Evolutionary conservation across 2,329 filamentous ascomycete genomes (phyloP), one percentile per base, ranked within the genome.

Genomic region (Monosporascus sp.): DNA sequence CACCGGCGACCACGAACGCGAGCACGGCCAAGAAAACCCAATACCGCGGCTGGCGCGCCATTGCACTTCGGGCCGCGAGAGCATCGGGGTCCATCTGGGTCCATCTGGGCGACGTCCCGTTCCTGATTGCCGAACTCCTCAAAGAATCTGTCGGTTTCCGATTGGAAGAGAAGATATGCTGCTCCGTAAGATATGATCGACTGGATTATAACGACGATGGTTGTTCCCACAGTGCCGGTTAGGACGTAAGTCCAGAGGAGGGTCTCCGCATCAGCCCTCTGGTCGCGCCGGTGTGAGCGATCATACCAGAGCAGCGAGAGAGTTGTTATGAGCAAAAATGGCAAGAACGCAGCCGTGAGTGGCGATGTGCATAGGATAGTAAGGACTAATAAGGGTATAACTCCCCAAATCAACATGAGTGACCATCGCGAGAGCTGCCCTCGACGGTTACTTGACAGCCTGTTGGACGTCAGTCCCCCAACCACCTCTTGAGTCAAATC

Each of bases 231-330:
- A 2, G 54, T 61, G 49, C 59, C 58, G 17, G 54, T 50, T 7
- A 56, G 36, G n/a, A 56, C 22, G 48, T 53, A 58, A 26, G 57
- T 60, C 59, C 60, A 60, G 43, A 60, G 37, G 31, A 58, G 51
- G 5, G 55, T 53, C 36, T 59, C 52, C 20, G 48, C 31, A 26
- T 57, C 53, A 17, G 49, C 41, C 22, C 50, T 46, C 40, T 54
- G 50, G 16, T 41, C 8, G 3, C 4, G 8, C 14, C 50, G 52
- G 22, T 40, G 55, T 27, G 49, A 31, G 34, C 50, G 43, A 20
- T 57, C 50, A 22, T 54, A 55, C 11, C 44, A 50, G 17, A 55
- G 7, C 9, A 57, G 31, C 16, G 22, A 52, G n/a, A 51, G 46
- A 22, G 52, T 52, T 9, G 52, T 49, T 5, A 46, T 14, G 22